Conservation (phyloP, 805 yeast species). For the Yamadazyma kitorensis region DNA sequence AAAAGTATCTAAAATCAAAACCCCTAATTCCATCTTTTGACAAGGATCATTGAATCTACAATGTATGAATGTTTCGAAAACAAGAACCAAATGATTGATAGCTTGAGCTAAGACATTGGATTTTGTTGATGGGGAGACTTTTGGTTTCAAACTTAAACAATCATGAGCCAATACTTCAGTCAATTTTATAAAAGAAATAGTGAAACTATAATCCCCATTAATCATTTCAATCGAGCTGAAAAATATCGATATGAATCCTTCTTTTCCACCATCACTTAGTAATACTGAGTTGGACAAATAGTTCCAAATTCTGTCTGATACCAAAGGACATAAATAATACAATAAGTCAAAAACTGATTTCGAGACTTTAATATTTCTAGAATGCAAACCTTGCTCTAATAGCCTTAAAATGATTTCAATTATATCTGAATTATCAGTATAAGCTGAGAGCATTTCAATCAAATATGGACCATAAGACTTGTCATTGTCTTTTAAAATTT, state of each 20-base stretch:
- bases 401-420: conserved; percentile 59
- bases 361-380: conserved; percentile 47
- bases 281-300: conserved; percentile 66
- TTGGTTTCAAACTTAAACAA: conserved; percentile 27
- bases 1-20: conserved; percentile 52
- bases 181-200: conserved; percentile 57
- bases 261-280: conserved; percentile 56
- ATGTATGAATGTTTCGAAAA: conserved; percentile 69
- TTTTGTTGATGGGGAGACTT: conserved; percentile 10
- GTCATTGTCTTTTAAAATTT: conserved; percentile 34
- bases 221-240: conserved; percentile 74
- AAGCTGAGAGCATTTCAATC: conserved; percentile 43
- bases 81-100: conserved; percentile 54
- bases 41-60: conserved; percentile 61
- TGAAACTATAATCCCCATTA: conserved; percentile 62
- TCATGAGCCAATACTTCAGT: conserved; percentile 52
- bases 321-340: conserved; percentile 43
- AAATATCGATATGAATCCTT: conserved; percentile 59
- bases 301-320: conserved; percentile 75
- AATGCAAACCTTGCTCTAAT: conserved; percentile 65
- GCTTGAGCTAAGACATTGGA: conserved; percentile 53
- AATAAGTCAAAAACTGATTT: conserved; percentile 50
- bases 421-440: conserved; percentile 56
- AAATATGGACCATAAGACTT: conserved; percentile 21
- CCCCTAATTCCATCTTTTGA: conserved; percentile 64